These are phyloP conservation scores for Spiromastix sp. DNA, from an alignment of 2,329 filamentous ascomycete genomes.

Conservation along the genomic window DNA sequence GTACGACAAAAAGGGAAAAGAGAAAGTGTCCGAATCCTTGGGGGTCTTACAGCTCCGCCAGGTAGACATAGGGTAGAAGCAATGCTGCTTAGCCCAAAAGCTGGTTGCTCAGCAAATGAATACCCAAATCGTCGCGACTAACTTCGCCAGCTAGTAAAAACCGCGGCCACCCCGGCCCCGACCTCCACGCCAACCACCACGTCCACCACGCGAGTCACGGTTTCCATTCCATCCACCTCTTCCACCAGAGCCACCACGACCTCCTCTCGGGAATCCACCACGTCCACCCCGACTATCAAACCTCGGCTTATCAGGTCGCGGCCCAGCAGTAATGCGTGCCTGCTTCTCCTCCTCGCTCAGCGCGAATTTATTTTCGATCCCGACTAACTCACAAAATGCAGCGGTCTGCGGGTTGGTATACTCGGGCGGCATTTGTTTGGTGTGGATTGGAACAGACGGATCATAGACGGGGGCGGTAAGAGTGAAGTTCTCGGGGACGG, in stretches of 20 bases:
- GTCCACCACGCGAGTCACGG: conserved; percentile 7
- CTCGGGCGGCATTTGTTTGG: conserved; percentile 58
- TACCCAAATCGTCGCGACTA: neutral
- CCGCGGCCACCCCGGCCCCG: conserved; percentile 5
- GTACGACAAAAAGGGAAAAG: no score
- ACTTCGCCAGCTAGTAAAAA: neutral
- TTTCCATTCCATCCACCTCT: conserved; percentile 13
- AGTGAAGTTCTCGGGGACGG: conserved; percentile 68
- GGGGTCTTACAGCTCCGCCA: no score
- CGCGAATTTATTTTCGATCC: conserved; percentile 66
- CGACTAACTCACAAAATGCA: conserved; percentile 69
- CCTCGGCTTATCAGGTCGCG: conserved; percentile 30
- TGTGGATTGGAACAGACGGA: conserved; percentile 44
- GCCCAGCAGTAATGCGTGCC: conserved; percentile 48
- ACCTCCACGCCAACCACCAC: conserved; percentile 8
- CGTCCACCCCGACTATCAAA: conserved; percentile 8
- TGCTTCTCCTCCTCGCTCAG: conserved; percentile 60
- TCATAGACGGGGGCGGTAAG: conserved; percentile 65
- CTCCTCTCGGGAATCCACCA: conserved; percentile 15
- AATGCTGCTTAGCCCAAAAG: no score
- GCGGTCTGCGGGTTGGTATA: conserved; percentile 80
- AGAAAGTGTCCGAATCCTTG: no score
- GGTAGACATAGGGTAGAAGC: no score
- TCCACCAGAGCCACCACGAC: conserved; percentile 9
- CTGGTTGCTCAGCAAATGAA: no score